Percentiles rank a stretch among this genome's conserved stretches.
Conservation (phyloP, 2,329 filamentous ascomycete genomes). For the Cercospora zeina region DNA sequence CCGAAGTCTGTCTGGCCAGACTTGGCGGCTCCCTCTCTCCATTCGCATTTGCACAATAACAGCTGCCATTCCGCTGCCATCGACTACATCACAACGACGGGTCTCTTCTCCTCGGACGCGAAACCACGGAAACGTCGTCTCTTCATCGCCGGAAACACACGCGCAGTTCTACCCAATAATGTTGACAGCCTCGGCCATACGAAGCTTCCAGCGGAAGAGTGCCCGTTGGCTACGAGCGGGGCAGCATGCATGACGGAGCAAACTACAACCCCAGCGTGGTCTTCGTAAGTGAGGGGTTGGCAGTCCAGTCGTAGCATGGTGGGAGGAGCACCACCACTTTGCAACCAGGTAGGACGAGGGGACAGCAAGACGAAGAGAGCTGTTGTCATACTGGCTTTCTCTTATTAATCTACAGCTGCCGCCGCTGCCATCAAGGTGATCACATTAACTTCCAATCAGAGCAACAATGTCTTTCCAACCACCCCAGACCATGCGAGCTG, state of each 20-base stretch:
- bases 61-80: neutral
- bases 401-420: neutral
- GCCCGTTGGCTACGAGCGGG: neutral
- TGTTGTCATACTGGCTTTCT: neutral
- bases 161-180: neutral
- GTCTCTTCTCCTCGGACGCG: neutral
- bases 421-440: conserved; percentile 20
- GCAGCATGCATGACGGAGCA: conserved; percentile 4
- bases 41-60: neutral
- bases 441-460: conserved; percentile 10
- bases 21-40: neutral
- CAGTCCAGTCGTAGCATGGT: neutral
- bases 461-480: conserved; percentile 23
- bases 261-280: neutral
- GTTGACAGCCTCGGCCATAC: neutral
- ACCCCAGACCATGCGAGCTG: conserved; percentile 73
- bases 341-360: neutral
- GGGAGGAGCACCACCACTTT: neutral
- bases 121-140: neutral
- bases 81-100: neutral
- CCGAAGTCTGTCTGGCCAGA: neutral
- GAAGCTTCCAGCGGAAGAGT: conserved; percentile 2
- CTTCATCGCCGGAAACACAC: neutral
- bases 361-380: neutral
- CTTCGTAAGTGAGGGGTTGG: neutral